These are phyloP conservation scores for Furcasterigmium sp. DNA, from an alignment of 2,329 filamentous ascomycete genomes.

Conservation along the genomic window DNA sequence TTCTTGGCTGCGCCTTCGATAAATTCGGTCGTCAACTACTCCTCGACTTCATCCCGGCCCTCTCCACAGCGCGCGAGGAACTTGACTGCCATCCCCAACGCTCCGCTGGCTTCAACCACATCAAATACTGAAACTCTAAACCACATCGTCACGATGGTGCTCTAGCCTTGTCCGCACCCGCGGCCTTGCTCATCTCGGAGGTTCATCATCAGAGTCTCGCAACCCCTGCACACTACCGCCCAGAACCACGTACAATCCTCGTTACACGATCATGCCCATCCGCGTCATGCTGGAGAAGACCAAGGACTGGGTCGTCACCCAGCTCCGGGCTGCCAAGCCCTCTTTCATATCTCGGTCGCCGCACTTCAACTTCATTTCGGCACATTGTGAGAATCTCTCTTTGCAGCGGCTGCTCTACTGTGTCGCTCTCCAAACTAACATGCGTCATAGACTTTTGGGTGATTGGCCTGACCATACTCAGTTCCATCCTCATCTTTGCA, in stretches of 20 bases:
- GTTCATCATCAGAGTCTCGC: too few relatives aligned
- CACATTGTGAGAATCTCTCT: constrained; percentile 58
- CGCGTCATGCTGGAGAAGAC: background rate
- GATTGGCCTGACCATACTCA: constrained; percentile 64
- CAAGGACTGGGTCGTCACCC: constrained; percentile 17
- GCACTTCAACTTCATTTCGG: constrained; percentile 75
- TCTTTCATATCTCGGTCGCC: constrained; percentile 56
- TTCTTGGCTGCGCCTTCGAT: too few relatives aligned
- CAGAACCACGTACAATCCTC: background rate
- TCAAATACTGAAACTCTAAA: too few relatives aligned
- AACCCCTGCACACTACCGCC: too few relatives aligned
- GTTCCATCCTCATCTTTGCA: constrained; percentile 72
- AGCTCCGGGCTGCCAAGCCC: constrained; percentile 46
- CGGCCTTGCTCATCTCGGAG: too few relatives aligned
- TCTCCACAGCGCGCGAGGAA: too few relatives aligned
- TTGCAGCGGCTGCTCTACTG: too few relatives aligned
- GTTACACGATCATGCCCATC: background rate
- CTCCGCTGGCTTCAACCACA: too few relatives aligned
- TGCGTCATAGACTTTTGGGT: constrained; percentile 68
- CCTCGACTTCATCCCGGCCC: too few relatives aligned
- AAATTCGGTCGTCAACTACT: too few relatives aligned
- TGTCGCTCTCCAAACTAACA: background rate
- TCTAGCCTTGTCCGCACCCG: constrained; percentile 10
- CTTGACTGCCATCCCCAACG: too few relatives aligned
- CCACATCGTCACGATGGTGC: constrained; percentile 13